phyloP scores from a whole-genome alignment of 768 basidiomycete genomes.

The Floccularia luteovirens region DNA sequence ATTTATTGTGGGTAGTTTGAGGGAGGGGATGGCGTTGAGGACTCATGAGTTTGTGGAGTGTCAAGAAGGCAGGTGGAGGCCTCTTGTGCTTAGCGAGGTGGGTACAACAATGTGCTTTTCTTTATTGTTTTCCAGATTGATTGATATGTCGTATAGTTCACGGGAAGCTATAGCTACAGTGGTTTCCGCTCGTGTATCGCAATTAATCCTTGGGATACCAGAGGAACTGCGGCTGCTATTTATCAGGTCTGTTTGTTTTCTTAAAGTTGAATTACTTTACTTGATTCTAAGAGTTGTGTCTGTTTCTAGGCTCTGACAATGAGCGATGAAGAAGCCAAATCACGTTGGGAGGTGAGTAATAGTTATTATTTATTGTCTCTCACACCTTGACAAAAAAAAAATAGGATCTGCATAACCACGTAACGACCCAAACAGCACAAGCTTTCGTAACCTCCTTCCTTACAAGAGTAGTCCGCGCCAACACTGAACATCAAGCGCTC shows the following conservation, averaged over 20 bases:
- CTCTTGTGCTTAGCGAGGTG: constrained; percentile 76
- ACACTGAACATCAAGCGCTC: constrained; percentile 54
- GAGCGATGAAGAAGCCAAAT: constrained; percentile 61
- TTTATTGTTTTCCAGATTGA: background rate
- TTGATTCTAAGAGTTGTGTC: constrained; percentile 7
- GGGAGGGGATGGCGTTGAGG: constrained; percentile 84
- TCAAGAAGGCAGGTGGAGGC: constrained; percentile 61
- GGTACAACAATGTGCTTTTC: constrained; percentile 11
- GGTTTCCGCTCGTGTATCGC: constrained; percentile 85
- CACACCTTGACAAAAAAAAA: too few species aligned
- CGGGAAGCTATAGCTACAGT: constrained; percentile 79
- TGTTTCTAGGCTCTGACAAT: constrained; percentile 58
- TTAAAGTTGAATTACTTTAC: background rate
- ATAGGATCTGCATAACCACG: constrained; percentile 83
- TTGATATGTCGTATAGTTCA: constrained; percentile 43
- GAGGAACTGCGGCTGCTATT: constrained; percentile 81
- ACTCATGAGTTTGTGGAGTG: constrained; percentile 85
- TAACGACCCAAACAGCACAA: constrained; percentile 82
- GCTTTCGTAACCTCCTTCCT: constrained; percentile 77
- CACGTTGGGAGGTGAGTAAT: constrained; percentile 82
- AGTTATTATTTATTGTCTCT: too few species aligned
- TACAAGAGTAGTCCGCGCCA: constrained; percentile 62
- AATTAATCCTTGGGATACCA: constrained; percentile 80
- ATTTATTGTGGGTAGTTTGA: constrained; percentile 75
- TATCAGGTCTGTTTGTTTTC: constrained; percentile 27